Base-by-base conservation (phyloP, 2,329 filamentous ascomycete genomes). In the Dryadomyces quercus-mongolicae region DNA sequence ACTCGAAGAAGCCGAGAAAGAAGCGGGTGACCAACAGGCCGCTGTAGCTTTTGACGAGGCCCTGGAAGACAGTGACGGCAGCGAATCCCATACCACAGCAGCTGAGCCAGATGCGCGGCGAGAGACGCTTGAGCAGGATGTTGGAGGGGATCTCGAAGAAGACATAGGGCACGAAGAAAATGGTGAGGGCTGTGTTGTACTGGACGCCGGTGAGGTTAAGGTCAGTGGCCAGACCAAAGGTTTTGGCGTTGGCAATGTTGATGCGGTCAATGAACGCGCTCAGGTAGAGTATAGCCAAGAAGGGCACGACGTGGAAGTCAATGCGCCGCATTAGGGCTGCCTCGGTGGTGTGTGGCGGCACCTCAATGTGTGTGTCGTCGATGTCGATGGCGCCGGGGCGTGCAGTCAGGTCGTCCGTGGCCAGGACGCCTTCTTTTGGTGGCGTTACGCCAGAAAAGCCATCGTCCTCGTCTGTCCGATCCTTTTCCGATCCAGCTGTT, bases 151-250 rank as follows among this genome's bases (percentile, higher is more conserved):
- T 86, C 70, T 88, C 83, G 61, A 80, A 77, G 54, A 86, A 62
- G 61, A 87, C 74, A 65, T 91, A 92, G 1, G 87, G 86, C 1
- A 91, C 78, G 68, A 91, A 92, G 71, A 92, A 91, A 63, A 91
- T 88, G 55, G 84, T 85, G 57, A 91, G 73, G 1, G 84, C 58
- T 3, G 60, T 62, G 67, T 89, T 91, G 69, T 86, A 91, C 62
- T 86, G 71, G 5, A 70, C 69, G 46, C 71, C 71, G 22, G 75
- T 66, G 31, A 91, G 76, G 3, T 72, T 57, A 5, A 92, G 73
- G 59, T 91, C 86, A 12, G 74, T 63, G 25, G 73, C 72, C 15
- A 92, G 71, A 38, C 44, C 77, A 58, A 88, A 88, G 48, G 86
- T 74, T 46, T 77, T 79, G 31, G 86, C 87, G 68, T 91, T 91